These are phyloP conservation scores for Claviceps sp. DNA, from an alignment of 2,329 filamentous ascomycete species.

Conservation along the genomic window DNA sequence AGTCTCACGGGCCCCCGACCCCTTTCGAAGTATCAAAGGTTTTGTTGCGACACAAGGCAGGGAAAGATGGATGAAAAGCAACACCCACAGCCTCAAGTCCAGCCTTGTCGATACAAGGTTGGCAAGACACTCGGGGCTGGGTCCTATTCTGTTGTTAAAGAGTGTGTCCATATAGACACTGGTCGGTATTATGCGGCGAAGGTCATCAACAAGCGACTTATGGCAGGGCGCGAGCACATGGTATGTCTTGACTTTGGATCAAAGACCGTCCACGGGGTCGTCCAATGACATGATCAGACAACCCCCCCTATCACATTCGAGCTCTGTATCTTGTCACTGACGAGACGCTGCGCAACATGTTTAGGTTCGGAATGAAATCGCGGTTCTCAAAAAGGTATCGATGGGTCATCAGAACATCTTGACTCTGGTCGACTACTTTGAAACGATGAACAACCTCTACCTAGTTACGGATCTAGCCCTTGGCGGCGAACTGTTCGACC, in stretches of 20 bases:
- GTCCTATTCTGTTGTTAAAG: conserved; percentile 96
- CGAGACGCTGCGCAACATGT: background rate
- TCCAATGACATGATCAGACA: background rate
- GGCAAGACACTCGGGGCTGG: conserved; percentile 94
- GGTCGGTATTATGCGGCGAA: conserved; percentile 97
- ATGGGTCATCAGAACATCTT: conserved; percentile 98
- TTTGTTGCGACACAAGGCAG: background rate
- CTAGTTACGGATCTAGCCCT: conserved; percentile 93
- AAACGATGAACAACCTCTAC: conserved; percentile 99
- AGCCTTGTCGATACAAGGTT: conserved; percentile 96
- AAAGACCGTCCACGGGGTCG: background rate
- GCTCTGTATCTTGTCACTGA: background rate
- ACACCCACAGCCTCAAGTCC: conserved; percentile 48
- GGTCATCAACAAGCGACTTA: conserved; percentile 96
- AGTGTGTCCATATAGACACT: conserved; percentile 97
- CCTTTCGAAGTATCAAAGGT: background rate
- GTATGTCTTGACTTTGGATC: conserved; percentile 32
- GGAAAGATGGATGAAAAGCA: conserved; percentile 15
- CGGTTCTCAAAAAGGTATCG: conserved; percentile 92
- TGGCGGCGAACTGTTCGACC: conserved; percentile 92
- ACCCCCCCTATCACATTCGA: background rate
- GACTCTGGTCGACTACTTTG: conserved; percentile 96
- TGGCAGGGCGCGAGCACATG: conserved; percentile 98
- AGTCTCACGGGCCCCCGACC: background rate
- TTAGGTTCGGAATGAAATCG: conserved; percentile 93